These are phyloP conservation scores for Neurospora sp. DNA, from an alignment of 2,329 filamentous ascomycete species.

Conservation along the genomic window DNA sequence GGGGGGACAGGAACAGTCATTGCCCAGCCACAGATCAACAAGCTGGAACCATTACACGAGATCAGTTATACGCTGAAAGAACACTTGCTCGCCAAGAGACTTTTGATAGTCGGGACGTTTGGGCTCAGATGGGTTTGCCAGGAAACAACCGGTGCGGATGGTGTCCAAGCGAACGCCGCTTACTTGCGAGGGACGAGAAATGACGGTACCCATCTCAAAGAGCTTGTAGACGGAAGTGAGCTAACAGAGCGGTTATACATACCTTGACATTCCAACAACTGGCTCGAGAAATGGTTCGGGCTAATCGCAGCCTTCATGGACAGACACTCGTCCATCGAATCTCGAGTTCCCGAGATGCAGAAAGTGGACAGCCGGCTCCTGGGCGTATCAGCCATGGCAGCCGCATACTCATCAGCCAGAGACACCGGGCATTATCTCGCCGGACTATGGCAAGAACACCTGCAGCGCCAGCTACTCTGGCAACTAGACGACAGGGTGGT, in stretches of 20 bases:
- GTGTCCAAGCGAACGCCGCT: neutral
- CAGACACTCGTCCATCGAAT: neutral
- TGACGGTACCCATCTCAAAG: neutral
- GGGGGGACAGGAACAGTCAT: neutral
- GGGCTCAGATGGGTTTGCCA: neutral
- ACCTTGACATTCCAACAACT: neutral
- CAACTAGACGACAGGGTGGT: neutral
- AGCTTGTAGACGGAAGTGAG: neutral
- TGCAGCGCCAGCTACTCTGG: neutral
- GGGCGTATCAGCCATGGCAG: neutral
- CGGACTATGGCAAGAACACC: neutral
- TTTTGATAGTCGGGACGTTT: neutral
- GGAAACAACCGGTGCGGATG: neutral
- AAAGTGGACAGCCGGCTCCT: neutral
- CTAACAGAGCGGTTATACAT: neutral
- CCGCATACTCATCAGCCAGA: neutral
- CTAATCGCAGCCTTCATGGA: neutral
- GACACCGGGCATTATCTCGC: neutral
- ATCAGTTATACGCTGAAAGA: neutral
- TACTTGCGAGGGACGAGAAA: neutral
- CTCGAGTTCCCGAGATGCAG: neutral
- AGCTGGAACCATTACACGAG: neutral
- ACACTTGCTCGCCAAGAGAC: neutral
- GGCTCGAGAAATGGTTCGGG: neutral
- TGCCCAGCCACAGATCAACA: neutral